phyloP scores from a whole-genome alignment of 768 basidiomycete genomes.

The Amanita fuliginea region DNA sequence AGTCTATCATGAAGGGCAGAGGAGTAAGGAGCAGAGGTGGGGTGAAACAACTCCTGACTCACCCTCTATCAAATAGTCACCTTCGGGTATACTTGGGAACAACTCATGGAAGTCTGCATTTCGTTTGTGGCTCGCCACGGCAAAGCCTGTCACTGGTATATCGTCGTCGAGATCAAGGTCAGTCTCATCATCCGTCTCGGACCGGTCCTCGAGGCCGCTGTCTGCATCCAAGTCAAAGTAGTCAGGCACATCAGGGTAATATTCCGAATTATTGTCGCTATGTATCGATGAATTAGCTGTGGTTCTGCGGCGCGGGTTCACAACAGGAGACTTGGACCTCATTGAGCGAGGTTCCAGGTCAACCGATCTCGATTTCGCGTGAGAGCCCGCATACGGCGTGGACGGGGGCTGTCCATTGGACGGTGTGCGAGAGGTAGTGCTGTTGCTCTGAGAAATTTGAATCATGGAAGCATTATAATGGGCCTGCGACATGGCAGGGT shows the following conservation, averaged over 20 bases:
- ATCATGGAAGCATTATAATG: constrained; percentile 21
- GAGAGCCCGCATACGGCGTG: constrained; percentile 5
- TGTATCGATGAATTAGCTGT: constrained; percentile 17
- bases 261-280: constrained; percentile 23
- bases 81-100: constrained; percentile 82
- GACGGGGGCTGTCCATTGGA: constrained; percentile 5
- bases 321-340: constrained; percentile 12
- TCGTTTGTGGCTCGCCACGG: constrained; percentile 89
- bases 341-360: constrained; percentile 8
- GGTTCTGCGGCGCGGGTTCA: constrained; percentile 1
- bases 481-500: constrained; percentile 35
- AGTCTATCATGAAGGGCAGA: constrained; percentile 53
- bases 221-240: constrained; percentile 26
- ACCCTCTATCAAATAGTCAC: constrained; percentile 98
- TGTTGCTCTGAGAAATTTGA: constrained; percentile 9
- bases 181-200: constrained; percentile 20
- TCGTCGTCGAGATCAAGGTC: constrained; percentile 45
- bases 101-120: constrained; percentile 95
- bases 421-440: constrained; percentile 6
- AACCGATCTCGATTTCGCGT: constrained; percentile 8
- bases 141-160: constrained; percentile 92
- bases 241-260: constrained; percentile 10
- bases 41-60: constrained; percentile 15
- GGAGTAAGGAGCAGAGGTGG: not conserved
- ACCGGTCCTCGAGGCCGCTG: constrained; percentile 23